phyloP scores from a whole-genome alignment of 768 basidiomycete species.

The Mycena epipterygia region DNA sequence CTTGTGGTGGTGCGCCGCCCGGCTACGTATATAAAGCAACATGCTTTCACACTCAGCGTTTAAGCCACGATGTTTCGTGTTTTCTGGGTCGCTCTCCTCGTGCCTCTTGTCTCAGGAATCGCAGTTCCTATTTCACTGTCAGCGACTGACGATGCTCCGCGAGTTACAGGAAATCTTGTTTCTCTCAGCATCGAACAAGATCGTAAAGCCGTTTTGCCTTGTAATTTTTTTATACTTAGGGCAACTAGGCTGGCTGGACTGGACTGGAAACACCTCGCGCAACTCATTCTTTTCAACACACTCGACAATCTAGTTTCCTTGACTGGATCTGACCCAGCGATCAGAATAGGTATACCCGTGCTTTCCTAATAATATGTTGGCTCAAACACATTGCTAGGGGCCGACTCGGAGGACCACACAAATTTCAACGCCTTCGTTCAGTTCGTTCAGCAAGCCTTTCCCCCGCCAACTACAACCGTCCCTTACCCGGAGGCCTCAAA shows the following conservation, averaged over 20 bases:
- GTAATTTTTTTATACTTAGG: not conserved
- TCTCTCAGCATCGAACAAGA: conserved; percentile 81
- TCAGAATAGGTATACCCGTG: conserved; percentile 59
- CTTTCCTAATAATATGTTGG: not conserved
- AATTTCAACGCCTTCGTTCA: conserved; percentile 63
- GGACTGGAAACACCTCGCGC: conserved; percentile 64
- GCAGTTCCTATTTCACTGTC: conserved; percentile 57
- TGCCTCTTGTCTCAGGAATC: conserved; percentile 33
- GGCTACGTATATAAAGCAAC: not conserved
- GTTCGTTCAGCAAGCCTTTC: conserved; percentile 65
- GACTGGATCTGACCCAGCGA: conserved; percentile 66
- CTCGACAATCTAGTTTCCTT: conserved; percentile 68
- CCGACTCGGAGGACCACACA: conserved; percentile 65
- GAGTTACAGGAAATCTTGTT: conserved; percentile 61
- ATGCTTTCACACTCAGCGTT: not conserved
- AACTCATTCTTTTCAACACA: conserved; percentile 76
- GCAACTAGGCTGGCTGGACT: conserved; percentile 66
- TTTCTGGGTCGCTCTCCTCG: conserved; percentile 16
- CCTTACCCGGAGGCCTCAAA: conserved; percentile 78
- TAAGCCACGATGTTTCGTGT: not conserved
- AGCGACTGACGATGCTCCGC: conserved; percentile 50
- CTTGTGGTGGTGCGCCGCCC: not conserved
- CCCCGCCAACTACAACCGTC: conserved; percentile 57
- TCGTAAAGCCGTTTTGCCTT: no score
- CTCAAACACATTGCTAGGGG: conserved; percentile 44